Evolutionary conservation across 768 basidiomycete species (phyloP).

Genomic region (Lactarius akahatsu): DNA sequence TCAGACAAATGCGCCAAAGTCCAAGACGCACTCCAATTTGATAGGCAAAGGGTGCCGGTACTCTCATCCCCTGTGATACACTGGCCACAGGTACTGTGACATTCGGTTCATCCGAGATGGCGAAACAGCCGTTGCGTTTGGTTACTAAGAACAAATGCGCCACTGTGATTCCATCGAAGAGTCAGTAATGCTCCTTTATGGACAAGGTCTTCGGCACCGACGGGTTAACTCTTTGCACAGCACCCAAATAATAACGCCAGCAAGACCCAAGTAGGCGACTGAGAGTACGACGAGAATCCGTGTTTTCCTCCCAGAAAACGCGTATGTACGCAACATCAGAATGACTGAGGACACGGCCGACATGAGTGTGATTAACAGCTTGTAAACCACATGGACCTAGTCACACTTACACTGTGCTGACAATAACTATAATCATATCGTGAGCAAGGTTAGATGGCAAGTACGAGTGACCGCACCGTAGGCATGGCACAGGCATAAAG

Average conservation of each 20-base stretch:
- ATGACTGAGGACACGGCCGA: slow-evolving; percentile 12
- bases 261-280: slow-evolving; percentile 3
- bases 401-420: slow-evolving; percentile 21
- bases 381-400: not conserved
- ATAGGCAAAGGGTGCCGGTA: not conserved
- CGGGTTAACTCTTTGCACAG: slow-evolving; percentile 4
- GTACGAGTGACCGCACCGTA: slow-evolving; percentile 8
- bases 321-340: slow-evolving; percentile 27
- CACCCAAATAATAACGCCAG: slow-evolving; percentile 15
- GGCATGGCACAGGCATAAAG: slow-evolving; percentile 22
- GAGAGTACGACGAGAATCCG: slow-evolving; percentile 12
- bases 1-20: not conserved
- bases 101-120: not conserved
- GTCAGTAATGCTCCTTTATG: not conserved
- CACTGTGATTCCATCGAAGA: slow-evolving; percentile 12
- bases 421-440: not conserved
- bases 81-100: not conserved
- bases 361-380: slow-evolving; percentile 3
- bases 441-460: not conserved
- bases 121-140: slow-evolving; percentile 14
- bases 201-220: not conserved
- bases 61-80: not conserved
- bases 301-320: slow-evolving; percentile 21
- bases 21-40: slow-evolving; percentile 22
- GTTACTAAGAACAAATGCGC: not conserved